Base-by-base conservation (phyloP, 768 basidiomycete genomes). In the Thelephora ganbajun region DNA sequence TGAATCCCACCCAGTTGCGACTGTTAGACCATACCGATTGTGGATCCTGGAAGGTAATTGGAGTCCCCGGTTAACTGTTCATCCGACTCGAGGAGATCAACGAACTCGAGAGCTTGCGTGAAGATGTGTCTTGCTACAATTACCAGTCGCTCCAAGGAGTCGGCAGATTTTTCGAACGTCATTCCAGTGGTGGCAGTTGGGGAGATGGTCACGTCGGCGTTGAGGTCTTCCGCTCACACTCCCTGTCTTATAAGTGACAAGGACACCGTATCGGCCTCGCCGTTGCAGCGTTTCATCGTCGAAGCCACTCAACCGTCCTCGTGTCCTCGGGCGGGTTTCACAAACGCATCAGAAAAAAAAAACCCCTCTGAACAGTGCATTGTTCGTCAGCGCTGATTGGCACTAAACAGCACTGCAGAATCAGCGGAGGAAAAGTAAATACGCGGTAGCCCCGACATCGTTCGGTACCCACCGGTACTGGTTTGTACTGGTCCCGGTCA, bases 1-100 rank as follows among this genome's bases (percentile, higher is more conserved):
- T 35, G 41, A 33, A 33, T 48, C 18, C 14, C 18, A 14, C 16
- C 16, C 7, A 41, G 37, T 5, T 39, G 37, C 14, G 39, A 18
- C 9, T 41, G 4, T 16, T 16, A 36, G 5, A 47, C 55, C 60
- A 49, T 61, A 86, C 87, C 87, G 49, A 91, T 91, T 5, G 88
- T 89, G 9, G 86, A 88, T 13, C 88, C 88, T n/a, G 86, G 84
- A 45, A 91, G 70, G 56, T 74, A 79, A 57, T 76, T 72, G n/a
- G 86, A 88, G 47, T 73, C 68, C 13, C 70, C 68, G 11, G 69
- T 74, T 46, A 91, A 72, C 59, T 89, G 85, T 13, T 76, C 74
- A 56, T 90, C 80, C 11, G 74, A 69, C 12, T 69, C 72, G 45
- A 91, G 67, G 44, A 79, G 72, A 58, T 82, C 76, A 46, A 89